Evolutionary conservation across 2,329 filamentous ascomycete genomes (phyloP).

Genomic region (Alternaria ethzedia): DNA sequence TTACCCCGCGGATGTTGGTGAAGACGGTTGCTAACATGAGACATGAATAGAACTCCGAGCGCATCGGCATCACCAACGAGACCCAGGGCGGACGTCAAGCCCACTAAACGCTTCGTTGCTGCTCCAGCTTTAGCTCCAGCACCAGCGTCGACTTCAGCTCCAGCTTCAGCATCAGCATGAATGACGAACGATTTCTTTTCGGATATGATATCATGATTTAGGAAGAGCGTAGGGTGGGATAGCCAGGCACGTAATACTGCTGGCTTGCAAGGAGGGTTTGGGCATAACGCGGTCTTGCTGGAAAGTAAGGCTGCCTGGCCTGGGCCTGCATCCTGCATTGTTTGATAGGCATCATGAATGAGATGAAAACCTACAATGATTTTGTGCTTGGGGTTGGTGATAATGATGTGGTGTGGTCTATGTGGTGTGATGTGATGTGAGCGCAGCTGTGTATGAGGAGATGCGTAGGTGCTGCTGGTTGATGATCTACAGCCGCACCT

Average conservation of each 20-base stretch:
- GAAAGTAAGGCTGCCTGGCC: no score
- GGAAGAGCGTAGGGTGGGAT: not conserved
- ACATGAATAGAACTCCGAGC: conserved; percentile 45
- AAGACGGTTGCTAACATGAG: no score
- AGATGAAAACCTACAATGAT: not conserved
- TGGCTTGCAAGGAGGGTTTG: conserved; percentile 9
- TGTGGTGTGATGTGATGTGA: no score
- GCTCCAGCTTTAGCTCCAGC: no score
- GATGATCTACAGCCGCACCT: not conserved
- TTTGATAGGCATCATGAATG: not conserved
- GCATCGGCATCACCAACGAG: conserved; percentile 53
- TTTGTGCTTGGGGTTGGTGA: no score
- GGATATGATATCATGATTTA: conserved; percentile 26
- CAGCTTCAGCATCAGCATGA: conserved; percentile 1
- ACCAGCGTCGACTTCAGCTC: no score
- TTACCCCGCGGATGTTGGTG: no score
- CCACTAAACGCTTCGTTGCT: conserved; percentile 30
- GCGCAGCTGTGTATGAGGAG: not conserved
- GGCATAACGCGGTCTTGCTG: no score
- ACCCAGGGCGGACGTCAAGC: conserved; percentile 44
- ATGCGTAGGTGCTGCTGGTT: not conserved
- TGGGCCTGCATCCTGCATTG: not conserved
- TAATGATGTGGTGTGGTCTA: no score
- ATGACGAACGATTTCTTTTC: conserved; percentile 10
- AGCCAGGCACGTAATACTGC: not conserved